phyloP scores from a whole-genome alignment of 306 rosid species.

The Hippophae tibetana region DNA sequence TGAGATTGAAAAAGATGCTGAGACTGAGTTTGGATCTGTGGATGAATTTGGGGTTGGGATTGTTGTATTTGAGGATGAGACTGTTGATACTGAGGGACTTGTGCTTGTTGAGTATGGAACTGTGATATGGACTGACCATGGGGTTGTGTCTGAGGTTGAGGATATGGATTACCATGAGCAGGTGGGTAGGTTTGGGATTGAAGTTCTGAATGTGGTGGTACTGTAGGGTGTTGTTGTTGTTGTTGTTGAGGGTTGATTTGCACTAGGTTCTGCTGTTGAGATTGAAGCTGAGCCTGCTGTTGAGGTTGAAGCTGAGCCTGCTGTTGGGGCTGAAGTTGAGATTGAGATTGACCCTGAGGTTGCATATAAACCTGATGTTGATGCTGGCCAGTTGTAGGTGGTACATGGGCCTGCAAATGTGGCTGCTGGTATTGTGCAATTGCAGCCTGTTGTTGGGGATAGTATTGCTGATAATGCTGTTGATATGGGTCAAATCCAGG shows the following conservation, averaged over 20 bases:
- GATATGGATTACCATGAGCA: constrained; percentile 39
- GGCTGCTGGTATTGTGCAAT: constrained; percentile 54
- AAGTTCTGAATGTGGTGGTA: constrained; percentile 44
- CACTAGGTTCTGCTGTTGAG: constrained; percentile 60
- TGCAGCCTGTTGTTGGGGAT: constrained; percentile 68
- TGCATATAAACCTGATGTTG: constrained; percentile 28
- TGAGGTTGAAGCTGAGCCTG: constrained; percentile 32
- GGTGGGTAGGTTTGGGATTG: constrained; percentile 44
- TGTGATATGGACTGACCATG: constrained; percentile 42
- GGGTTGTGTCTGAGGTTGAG: constrained; percentile 19
- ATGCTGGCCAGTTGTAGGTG: constrained; percentile 27
- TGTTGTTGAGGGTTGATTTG: constrained; percentile 49
- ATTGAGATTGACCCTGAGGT: constrained; percentile 29
- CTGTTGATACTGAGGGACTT: constrained; percentile 64
- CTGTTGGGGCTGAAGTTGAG: constrained; percentile 35
- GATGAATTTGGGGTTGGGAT: constrained; percentile 48
- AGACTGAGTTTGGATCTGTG: constrained; percentile 46
- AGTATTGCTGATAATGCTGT: constrained; percentile 80
- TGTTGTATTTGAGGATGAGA: constrained; percentile 48
- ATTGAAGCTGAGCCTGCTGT: constrained; percentile 28
- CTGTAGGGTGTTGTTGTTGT: constrained; percentile 46
- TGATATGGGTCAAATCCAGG: constrained; percentile 87
- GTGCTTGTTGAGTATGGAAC: constrained; percentile 55
- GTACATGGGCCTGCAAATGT: constrained; percentile 35
- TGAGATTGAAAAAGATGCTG: constrained; percentile 50